phyloP scores from a whole-genome alignment of 495 filamentous ascomycete species.

The Achaetomiella virescens region DNA sequence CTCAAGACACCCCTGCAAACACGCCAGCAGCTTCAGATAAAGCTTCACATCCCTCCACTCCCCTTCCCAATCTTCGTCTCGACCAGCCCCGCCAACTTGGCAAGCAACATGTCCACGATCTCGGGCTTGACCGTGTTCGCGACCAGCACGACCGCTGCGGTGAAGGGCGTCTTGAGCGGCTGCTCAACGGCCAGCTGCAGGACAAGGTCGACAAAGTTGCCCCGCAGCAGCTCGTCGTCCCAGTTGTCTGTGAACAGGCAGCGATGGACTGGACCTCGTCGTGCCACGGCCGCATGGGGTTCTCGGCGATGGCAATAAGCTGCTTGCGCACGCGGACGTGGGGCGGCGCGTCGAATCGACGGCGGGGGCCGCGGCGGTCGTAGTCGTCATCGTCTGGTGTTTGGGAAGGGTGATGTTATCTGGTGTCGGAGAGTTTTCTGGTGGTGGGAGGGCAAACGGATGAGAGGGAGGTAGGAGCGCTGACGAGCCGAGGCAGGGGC shows the following conservation, averaged over 20 bases:
- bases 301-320: constrained; percentile 78
- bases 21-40: constrained; percentile 76
- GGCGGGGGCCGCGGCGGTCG: constrained; percentile 65
- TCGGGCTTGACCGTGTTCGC: constrained; percentile 69
- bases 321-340: constrained; percentile 71
- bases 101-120: constrained; percentile 60
- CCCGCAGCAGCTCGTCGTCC: constrained; percentile 64
- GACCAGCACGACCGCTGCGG: constrained; percentile 72
- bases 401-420: not conserved
- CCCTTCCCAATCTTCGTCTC: constrained; percentile 62
- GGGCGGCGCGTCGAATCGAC: constrained; percentile 73
- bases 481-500: not conserved
- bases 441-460: no score
- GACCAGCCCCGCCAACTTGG: constrained; percentile 47
- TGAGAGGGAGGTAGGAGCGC: not conserved
- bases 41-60: constrained; percentile 90
- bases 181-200: constrained; percentile 80
- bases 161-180: constrained; percentile 92
- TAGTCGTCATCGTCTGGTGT: constrained; percentile 51
- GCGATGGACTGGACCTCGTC: constrained; percentile 76
- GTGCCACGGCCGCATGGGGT: constrained; percentile 69
- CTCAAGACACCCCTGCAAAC: constrained; percentile 70
- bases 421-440: no score
- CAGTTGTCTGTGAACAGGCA: constrained; percentile 70
- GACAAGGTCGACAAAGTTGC: constrained; percentile 61